Evolutionary conservation across 2,329 filamentous ascomycete genomes (phyloP).

Genomic region (Graphium sp.): DNA sequence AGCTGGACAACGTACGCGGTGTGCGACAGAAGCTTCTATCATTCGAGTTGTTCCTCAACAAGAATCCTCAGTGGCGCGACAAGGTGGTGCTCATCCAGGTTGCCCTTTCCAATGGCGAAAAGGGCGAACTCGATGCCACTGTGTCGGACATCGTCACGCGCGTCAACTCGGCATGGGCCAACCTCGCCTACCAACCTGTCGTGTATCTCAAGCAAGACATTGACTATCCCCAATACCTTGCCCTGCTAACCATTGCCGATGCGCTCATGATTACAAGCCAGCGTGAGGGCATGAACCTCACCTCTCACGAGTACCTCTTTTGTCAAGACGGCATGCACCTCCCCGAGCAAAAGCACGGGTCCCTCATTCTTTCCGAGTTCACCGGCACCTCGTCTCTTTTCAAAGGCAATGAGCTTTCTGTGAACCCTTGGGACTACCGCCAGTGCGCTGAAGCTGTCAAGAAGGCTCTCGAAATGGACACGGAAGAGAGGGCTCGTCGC

Average conservation of each 20-base stretch:
- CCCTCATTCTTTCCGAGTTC: conserved; percentile 86
- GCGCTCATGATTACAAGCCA: conserved; percentile 88
- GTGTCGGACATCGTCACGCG: conserved; percentile 89
- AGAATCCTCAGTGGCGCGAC: conserved; percentile 78
- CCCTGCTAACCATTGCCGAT: conserved; percentile 76
- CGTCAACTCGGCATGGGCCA: conserved; percentile 84
- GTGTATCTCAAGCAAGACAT: conserved; percentile 94
- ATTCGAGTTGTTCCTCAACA: conserved; percentile 86
- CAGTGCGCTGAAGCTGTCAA: conserved; percentile 78
- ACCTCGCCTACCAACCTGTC: conserved; percentile 78
- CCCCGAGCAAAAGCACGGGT: conserved; percentile 63
- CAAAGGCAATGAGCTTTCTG: conserved; percentile 59
- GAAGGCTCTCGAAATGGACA: conserved; percentile 62
- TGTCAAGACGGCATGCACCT: conserved; percentile 71
- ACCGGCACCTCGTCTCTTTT: conserved; percentile 84
- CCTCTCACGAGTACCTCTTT: conserved; percentile 82
- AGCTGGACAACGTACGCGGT: conserved; percentile 82
- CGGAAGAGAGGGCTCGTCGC: conserved; percentile 54
- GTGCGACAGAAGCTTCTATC: conserved; percentile 86
- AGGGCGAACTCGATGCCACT: conserved; percentile 70
- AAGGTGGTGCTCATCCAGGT: conserved; percentile 88
- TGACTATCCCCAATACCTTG: conserved; percentile 83
- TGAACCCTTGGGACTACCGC: conserved; percentile 93
- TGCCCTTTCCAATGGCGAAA: conserved; percentile 76
- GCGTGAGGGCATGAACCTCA: conserved; percentile 94